phyloP scores from a whole-genome alignment of 257 asterid species.

The Verbascum thapsus region DNA sequence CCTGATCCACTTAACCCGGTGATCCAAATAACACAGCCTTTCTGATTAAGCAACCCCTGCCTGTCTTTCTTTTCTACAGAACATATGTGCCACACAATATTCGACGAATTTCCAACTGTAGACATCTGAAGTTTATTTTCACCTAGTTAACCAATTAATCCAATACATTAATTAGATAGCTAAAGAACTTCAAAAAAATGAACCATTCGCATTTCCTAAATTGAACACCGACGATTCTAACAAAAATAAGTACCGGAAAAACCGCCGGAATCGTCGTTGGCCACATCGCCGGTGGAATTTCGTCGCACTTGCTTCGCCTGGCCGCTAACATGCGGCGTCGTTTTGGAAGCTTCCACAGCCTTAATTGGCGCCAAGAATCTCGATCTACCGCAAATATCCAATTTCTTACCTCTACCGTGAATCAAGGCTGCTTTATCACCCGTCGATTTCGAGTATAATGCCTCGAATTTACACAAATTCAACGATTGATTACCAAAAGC shows the following conservation, averaged over 20 bases:
- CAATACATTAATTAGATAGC: not conserved
- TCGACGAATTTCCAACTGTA: slow-evolving; percentile 46
- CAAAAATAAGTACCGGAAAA: slow-evolving; percentile 41
- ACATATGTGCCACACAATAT: slow-evolving; percentile 65
- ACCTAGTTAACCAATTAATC: slow-evolving; percentile 36
- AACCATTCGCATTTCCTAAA: not conserved
- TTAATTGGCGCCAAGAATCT: slow-evolving; percentile 51
- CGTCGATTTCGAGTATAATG: slow-evolving; percentile 35
- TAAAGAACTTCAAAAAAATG: slow-evolving; percentile 7
- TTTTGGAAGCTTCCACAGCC: slow-evolving; percentile 64
- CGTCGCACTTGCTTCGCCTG: slow-evolving; percentile 32
- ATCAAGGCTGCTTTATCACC: slow-evolving; percentile 36
- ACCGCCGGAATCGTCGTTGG: slow-evolving; percentile 33
- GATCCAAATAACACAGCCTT: slow-evolving; percentile 67
- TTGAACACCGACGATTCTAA: too few relatives aligned
- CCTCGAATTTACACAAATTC: slow-evolving; percentile 30
- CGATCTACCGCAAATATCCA: slow-evolving; percentile 47
- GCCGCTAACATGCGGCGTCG: slow-evolving; percentile 46
- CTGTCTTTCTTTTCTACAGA: slow-evolving; percentile 46
- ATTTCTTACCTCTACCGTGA: slow-evolving; percentile 19
- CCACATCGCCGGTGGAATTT: slow-evolving; percentile 33
- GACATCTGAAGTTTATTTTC: slow-evolving; percentile 34
- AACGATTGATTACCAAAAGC: slow-evolving; percentile 37
- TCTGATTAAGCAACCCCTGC: slow-evolving; percentile 56
- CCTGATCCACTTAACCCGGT: slow-evolving; percentile 76